phyloP scores from a whole-genome alignment of 2,329 filamentous ascomycete genomes.

The Emydomyces testavorans region DNA sequence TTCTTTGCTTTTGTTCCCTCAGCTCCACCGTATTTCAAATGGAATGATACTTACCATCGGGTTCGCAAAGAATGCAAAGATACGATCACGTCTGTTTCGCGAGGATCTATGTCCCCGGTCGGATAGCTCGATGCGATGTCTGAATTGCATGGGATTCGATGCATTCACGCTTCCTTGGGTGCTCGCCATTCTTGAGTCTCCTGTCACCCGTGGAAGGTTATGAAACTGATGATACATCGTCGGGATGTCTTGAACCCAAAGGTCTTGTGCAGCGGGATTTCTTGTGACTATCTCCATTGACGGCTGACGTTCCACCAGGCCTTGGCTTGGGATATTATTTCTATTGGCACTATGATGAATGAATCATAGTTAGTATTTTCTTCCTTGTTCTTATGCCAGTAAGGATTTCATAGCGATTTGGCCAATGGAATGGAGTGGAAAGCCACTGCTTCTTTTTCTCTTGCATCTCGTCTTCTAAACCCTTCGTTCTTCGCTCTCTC shows the following conservation, averaged over 20 bases:
- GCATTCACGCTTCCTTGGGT: neutral
- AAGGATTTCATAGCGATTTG: too few species aligned
- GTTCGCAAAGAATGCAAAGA: conserved; percentile 2
- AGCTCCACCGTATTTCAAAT: neutral
- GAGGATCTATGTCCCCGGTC: neutral
- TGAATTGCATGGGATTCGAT: neutral
- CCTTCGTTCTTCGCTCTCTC: neutral
- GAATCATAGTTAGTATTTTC: conserved; percentile 4
- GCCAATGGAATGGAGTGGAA: too few species aligned
- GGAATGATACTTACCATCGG: conserved; percentile 2
- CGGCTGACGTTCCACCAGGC: neutral
- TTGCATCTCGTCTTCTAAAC: neutral
- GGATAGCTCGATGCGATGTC: neutral
- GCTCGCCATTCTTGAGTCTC: neutral
- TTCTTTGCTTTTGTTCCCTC: neutral
- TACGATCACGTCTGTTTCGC: neutral
- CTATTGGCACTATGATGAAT: conserved; percentile 1
- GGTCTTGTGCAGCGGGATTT: neutral
- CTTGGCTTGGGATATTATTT: neutral
- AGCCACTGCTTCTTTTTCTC: neutral
- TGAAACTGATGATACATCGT: neutral
- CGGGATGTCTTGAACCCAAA: neutral
- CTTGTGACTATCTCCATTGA: neutral
- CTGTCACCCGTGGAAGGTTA: neutral
- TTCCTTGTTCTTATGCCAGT: neutral